Percentiles rank a stretch among this genome's conserved stretches.
Conservation (phyloP, 495 filamentous ascomycete species). For the Xylaria venustula region DNA sequence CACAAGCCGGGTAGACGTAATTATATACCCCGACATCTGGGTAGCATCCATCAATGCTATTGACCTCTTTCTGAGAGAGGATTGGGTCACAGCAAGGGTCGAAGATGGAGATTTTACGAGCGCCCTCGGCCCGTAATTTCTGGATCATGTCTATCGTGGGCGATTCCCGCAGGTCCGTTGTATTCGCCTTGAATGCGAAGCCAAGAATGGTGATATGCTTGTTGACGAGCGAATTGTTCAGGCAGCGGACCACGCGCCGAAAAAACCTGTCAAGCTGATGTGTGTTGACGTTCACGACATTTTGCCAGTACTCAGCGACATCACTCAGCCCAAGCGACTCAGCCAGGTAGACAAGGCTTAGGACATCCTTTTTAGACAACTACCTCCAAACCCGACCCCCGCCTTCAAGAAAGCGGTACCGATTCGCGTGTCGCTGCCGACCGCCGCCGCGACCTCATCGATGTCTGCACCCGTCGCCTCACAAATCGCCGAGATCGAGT, state of each 20-base stretch:
- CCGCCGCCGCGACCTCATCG: conserved; percentile 66
- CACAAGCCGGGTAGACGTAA: conserved; percentile 55
- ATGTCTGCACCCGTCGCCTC: conserved; percentile 76
- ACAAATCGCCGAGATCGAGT: conserved; percentile 77
- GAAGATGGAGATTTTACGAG: conserved; percentile 67
- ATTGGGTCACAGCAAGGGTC: conserved; percentile 62
- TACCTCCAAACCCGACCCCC: conserved; percentile 76
- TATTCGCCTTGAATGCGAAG: conserved; percentile 82
- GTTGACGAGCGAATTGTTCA: conserved; percentile 66
- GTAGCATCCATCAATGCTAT: conserved; percentile 33
- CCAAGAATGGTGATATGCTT: conserved; percentile 77
- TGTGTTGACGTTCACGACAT: conserved; percentile 74
- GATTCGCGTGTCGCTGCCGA: conserved; percentile 70
- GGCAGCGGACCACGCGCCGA: conserved; percentile 58
- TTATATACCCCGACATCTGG: conserved; percentile 33
- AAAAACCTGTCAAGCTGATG: conserved; percentile 70
- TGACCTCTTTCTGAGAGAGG: conserved; percentile 42
- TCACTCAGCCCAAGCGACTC: conserved; percentile 67
- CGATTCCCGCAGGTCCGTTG: conserved; percentile 73
- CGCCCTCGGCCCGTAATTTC: conserved; percentile 60
- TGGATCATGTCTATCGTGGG: conserved; percentile 67
- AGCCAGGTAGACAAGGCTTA: conserved; percentile 72
- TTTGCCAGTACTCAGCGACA: conserved; percentile 74
- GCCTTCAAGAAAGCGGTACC: conserved; percentile 75
- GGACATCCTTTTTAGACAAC: conserved; percentile 81